Evolutionary conservation across 371 early-diverging fungal species (phyloP).

Genomic region (Mucor velutinosus): DNA sequence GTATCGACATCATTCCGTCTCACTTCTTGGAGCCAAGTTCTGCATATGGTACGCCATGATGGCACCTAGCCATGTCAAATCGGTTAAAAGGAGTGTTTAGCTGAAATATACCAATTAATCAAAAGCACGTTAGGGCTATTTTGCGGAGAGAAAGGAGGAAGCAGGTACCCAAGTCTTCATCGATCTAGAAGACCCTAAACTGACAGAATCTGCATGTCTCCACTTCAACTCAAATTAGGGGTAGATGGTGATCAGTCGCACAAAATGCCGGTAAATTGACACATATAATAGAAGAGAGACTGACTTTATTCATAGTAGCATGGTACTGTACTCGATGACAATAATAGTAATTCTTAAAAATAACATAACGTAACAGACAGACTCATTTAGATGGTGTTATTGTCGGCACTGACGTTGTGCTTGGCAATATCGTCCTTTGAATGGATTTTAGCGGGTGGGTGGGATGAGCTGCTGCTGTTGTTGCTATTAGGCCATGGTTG

Average conservation of each 20-base stretch:
- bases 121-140: not conserved
- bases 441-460: not conserved
- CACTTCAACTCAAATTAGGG: not conserved
- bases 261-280: no score
- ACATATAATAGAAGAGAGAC: not conserved
- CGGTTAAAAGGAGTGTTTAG: not conserved
- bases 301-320: not conserved
- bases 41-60: not conserved
- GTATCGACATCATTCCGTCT: not conserved
- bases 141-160: not conserved
- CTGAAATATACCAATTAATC: not conserved
- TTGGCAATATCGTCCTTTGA: not conserved
- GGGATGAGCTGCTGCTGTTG: not conserved
- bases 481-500: conserved; percentile 10
- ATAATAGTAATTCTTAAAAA: not conserved
- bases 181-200: not conserved
- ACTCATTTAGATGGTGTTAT: not conserved
- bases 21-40: not conserved
- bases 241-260: not conserved
- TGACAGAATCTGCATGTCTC: not conserved
- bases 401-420: not conserved
- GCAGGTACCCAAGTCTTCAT: not conserved
- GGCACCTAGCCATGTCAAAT: not conserved
- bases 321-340: no score
- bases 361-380: not conserved